Evolutionary conservation across 768 basidiomycete species (phyloP), one percentile per base, ranked within the genome.

Genomic region (Leucogyrophana mollusca): DNA sequence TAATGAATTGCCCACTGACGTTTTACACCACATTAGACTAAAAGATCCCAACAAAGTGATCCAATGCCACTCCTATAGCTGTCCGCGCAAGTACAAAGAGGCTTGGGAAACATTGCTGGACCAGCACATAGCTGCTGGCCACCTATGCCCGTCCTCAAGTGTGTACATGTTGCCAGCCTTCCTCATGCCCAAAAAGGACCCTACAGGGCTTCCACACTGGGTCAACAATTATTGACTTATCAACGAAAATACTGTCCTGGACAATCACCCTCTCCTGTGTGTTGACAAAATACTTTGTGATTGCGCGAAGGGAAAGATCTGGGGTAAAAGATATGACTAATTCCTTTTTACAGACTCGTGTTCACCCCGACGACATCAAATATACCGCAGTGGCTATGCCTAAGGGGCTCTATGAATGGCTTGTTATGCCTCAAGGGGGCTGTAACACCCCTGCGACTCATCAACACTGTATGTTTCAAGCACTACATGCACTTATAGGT

Each of bases 361-460:
- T 70, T 2, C 54, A 64, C 27, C 54, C 48, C 0, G 61, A 64
- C 1, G 54, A 66, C 21, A 51, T 70, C 1, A 41, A 51, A 9
- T 54, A 60, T 10, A 76, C 69, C 0, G 75, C 71, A 25, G 66
- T 60, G 51, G 49, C 23, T 18, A 58, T 48, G 34, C 62, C 43
- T 34, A 60, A 51, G 46, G 64, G 72, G 2, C 37, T 59, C 0
- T 73, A 62, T 44, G 67, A 75, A 45, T 71, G 61, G 60, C 24
- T 53, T 0, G 70, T 73, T 0, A 73, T 74, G 71, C 71, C 67
- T 0, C 61, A 68, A 40, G 71, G 67, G 0, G 45, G 60, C 2
- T 9, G 52, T 0, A 70, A 70, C 46, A 56, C 67, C 0, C 66
- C 68, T 6, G 54, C 60, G 0, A 66, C 66, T 0, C 69, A 73